Base-by-base conservation (phyloP, 1,284 basidiomycete genomes). In the Lignosus rhinocerotis region DNA sequence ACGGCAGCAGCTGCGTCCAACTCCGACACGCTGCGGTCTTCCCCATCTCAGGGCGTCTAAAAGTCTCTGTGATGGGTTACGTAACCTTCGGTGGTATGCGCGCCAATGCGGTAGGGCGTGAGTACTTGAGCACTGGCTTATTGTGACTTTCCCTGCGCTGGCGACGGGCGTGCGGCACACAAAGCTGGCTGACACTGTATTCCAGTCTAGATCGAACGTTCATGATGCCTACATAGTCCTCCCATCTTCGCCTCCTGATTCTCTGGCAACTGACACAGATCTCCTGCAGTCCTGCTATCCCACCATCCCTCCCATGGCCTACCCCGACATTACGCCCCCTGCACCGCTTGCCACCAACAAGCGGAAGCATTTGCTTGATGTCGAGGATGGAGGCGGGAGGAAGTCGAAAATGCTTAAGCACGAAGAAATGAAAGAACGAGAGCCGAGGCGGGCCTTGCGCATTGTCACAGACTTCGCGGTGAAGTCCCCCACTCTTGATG, bases 401-500 rank as follows among this genome's bases (percentile, higher is more conserved):
- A 60, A 55, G 52, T 6, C 17, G 45, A 60, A 55, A 49, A 7
- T 25, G 1, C 2, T 33, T 6, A 60, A 54, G 47, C 11, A 16
- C 10, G 30, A 14, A 6, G 34, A 33, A 21, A n/a, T 21, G 9
- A 31, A 44, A 14, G 42, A 44, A 9, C 33, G 19, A 10, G 34
- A 39, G 32, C 9, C 47, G 9, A 63, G 58, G 34, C 56, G 53
- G 9, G 48, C 21, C 30, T 45, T 62, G 34, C 53, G 56, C 10
- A 52, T 64, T 42, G 21, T 56, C 36, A 64, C 63, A n/a, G 56
- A 60, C 45, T 16, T 48, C 12, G 52, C 56, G 46, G 39, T 45
- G 6, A 14, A 36, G 3, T 62, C 63, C 25, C 58, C 63, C 14
- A 51, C 57, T 21, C 55, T 60, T 8, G 60, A 62, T 51, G 53